Evolutionary conservation across 2,329 filamentous ascomycete species (phyloP).

Genomic region (Ophiostoma australiae): DNA sequence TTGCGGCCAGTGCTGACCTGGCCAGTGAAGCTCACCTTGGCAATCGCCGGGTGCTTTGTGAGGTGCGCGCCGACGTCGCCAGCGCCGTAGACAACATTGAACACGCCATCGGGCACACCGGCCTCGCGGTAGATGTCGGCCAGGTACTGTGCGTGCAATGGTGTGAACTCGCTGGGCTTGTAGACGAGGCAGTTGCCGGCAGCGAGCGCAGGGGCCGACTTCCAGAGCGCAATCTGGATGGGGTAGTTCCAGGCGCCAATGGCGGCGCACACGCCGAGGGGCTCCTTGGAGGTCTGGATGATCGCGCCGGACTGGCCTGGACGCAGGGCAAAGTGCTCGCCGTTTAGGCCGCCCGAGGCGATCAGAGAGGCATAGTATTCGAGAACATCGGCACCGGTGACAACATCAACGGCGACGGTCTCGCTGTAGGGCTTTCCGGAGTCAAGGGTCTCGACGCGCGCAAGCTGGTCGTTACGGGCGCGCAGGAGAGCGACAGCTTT

Average conservation of each 20-base stretch:
- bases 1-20: slow-evolving; percentile 62
- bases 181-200: slow-evolving; percentile 43
- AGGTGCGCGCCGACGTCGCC: slow-evolving; percentile 32
- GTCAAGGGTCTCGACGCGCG: slow-evolving; percentile 73
- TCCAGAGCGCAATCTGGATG: slow-evolving; percentile 37
- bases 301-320: slow-evolving; percentile 43
- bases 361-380: slow-evolving; percentile 43
- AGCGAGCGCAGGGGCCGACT: slow-evolving; percentile 41
- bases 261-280: slow-evolving; percentile 33
- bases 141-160: slow-evolving; percentile 37
- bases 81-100: slow-evolving; percentile 41
- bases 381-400: slow-evolving; percentile 34
- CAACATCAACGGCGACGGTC: slow-evolving; percentile 76
- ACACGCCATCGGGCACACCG: slow-evolving; percentile 42
- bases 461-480: slow-evolving; percentile 72
- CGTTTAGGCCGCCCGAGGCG: slow-evolving; percentile 27
- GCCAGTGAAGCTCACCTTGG: slow-evolving; percentile 66
- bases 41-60: slow-evolving; percentile 36
- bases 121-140: slow-evolving; percentile 39
- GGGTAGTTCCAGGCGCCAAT: slow-evolving; percentile 42
- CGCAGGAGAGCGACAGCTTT: slow-evolving; percentile 70
- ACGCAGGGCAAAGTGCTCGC: slow-evolving; percentile 39
- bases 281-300: slow-evolving; percentile 37
- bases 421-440: slow-evolving; percentile 83
- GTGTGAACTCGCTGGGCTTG: slow-evolving; percentile 43